Evolutionary conservation across 2,329 filamentous ascomycete species (phyloP).

Genomic region (Aspergillus carbonarius): DNA sequence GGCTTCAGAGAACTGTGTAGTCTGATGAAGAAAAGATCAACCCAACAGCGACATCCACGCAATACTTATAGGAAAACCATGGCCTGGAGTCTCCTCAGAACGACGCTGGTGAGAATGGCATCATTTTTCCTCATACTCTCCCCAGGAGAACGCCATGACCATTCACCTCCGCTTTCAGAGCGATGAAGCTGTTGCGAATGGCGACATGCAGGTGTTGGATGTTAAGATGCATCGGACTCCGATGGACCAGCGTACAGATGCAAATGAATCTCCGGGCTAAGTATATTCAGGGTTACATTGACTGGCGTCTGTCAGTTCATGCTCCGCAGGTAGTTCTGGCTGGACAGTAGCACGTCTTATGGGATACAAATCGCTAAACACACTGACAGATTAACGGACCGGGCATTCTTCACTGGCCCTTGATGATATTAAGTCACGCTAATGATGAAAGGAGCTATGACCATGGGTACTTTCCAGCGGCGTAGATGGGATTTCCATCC

Average conservation of each 20-base stretch:
- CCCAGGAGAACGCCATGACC: neutral
- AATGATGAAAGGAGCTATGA: too few relatives aligned
- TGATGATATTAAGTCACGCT: too few relatives aligned
- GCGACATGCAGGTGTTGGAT: neutral
- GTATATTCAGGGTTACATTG: too few relatives aligned
- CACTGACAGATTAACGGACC: neutral
- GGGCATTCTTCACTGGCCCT: too few relatives aligned
- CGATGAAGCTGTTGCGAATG: neutral
- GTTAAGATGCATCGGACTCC: slow-evolving; percentile 7
- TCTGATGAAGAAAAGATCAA: neutral
- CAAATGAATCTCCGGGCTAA: too few relatives aligned
- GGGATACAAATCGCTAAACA: neutral
- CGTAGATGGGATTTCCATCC: too few relatives aligned
- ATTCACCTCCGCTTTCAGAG: too few relatives aligned
- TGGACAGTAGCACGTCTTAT: neutral
- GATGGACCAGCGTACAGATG: neutral
- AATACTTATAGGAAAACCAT: neutral
- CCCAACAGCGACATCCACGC: neutral
- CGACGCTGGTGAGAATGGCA: neutral
- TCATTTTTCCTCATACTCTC: slow-evolving; percentile 2
- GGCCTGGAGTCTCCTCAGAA: neutral
- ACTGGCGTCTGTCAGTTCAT: too few relatives aligned
- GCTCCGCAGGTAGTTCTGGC: too few relatives aligned
- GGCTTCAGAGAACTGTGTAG: neutral
- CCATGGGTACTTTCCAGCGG: too few relatives aligned